These are phyloP conservation scores for Sparassis latifolia DNA, from an alignment of 1,284 basidiomycete species.

Conservation along the genomic window DNA sequence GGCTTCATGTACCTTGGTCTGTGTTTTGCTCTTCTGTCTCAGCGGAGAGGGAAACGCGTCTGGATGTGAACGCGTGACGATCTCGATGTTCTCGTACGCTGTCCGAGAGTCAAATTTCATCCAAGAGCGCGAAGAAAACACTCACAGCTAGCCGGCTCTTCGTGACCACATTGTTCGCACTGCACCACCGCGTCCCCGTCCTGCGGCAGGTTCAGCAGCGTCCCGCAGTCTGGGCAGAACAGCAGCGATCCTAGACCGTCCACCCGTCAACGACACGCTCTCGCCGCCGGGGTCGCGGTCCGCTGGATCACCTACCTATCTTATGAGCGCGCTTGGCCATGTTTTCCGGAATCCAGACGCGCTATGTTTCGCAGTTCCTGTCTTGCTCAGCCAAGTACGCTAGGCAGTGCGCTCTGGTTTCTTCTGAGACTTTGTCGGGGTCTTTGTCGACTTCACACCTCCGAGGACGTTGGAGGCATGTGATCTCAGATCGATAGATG, in stretches of 20 bases:
- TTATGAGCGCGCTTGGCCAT: conserved; percentile 18
- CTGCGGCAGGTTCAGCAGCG: conserved; percentile 78
- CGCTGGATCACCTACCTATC: conserved; percentile 20
- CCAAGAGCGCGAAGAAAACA: conserved; percentile 12
- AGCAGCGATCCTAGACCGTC: conserved; percentile 69
- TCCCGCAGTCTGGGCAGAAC: conserved; percentile 92
- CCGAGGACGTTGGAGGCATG: neutral
- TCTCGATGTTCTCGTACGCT: conserved; percentile 94
- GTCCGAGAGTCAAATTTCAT: conserved; percentile 2
- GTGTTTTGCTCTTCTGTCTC: conserved; percentile 86
- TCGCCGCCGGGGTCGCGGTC: too few relatives aligned
- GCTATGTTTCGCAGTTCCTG: too few relatives aligned
- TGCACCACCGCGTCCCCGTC: conserved; percentile 73
- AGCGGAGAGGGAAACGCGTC: conserved; percentile 92
- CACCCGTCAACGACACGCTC: too few relatives aligned
- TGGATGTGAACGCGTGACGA: conserved; percentile 86
- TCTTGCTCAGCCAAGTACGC: too few relatives aligned
- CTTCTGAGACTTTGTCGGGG: neutral
- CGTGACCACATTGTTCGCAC: conserved; percentile 85
- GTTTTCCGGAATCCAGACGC: too few relatives aligned
- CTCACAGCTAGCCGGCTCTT: conserved; percentile 85
- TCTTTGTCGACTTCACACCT: too few relatives aligned
- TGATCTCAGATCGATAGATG: conserved; percentile 2
- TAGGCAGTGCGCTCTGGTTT: neutral
- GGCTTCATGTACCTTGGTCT: conserved; percentile 75